Base-by-base conservation (phyloP, 2,329 filamentous ascomycete species). In the Aspergillus novoparasiticus region DNA sequence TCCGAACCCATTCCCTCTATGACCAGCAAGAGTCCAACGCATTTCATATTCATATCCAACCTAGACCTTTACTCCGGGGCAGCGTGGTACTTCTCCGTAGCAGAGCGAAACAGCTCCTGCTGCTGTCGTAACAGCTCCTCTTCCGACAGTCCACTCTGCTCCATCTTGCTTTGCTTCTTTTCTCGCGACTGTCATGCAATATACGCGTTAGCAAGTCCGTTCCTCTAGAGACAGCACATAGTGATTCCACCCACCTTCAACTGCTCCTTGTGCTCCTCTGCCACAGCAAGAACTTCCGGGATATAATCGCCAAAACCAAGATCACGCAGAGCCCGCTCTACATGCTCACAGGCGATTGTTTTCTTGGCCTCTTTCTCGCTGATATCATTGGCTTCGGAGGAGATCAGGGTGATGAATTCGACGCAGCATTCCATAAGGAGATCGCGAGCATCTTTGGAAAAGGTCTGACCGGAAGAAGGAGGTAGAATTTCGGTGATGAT, bases 281-380 rank as follows among this genome's bases (percentile, higher is more conserved):
- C 94, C 11, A 95, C 93, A 69, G 93, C 91, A 61, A 93, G 81
- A 14, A 99, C 92, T 64, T 94, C 91, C 19, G 90, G 88, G 8
- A 99, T 91, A 75, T 98, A 99, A 71, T 97, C 93, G 11, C 89
- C 86, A 77, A 98, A 99, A 1, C 94, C 95, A 23, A 99, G 87
- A 72, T 96, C 92, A 72, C 94, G 91, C 48, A 99, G 86, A 0
- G 95, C 95, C 75, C 94, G 94, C 74, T 94, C 96, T 72, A 99
- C 96, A 81, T 99, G 95, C 73, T 99, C 95, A 78, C 93, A 96
- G 14, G 94, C 94, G 71, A 99, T 99, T 4, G 95, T 99, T 86
- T 99, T 99, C 84, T 99, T 99, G 57, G 94, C 93, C 75, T 99
- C 95, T 79, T 97, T 97, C 78, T 99, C 95, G 14, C 94, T 96